Percentiles rank a stretch among this genome's conserved stretches.
Conservation (phyloP, 495 filamentous ascomycete genomes). For the Cenococcum geophilum region DNA sequence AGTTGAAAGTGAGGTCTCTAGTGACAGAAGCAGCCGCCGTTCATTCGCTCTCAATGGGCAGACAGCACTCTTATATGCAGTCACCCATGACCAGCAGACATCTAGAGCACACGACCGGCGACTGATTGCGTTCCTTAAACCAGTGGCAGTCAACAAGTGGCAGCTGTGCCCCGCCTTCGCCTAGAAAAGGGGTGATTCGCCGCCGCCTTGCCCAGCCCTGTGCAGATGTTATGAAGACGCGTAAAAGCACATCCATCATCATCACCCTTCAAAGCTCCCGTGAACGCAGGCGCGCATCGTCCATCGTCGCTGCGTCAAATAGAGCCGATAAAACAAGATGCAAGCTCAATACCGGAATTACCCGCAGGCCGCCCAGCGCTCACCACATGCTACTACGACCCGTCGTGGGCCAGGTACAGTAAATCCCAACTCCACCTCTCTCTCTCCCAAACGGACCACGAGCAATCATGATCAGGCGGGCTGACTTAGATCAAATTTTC, state of each 20-base stretch:
- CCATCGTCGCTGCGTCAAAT: constrained; percentile 20
- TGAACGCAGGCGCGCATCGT: constrained; percentile 4
- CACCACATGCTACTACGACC: constrained; percentile 26
- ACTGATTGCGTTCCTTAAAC: background rate
- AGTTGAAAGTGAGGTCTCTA: background rate
- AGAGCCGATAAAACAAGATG: constrained; percentile 21
- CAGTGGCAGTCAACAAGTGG: background rate
- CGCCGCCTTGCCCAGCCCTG: constrained; percentile 27
- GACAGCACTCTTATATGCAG: background rate
- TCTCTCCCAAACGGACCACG: constrained; percentile 6
- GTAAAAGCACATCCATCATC: constrained; percentile 22
- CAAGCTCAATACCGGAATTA: constrained; percentile 38
- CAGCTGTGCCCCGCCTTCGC: background rate
- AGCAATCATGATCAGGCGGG: constrained; percentile 33
- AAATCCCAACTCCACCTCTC: background rate
- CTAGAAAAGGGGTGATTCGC: constrained; percentile 15
- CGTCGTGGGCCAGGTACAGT: constrained; percentile 32
- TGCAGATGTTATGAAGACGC: constrained; percentile 23
- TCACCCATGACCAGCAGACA: background rate
- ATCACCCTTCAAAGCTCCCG: constrained; percentile 10
- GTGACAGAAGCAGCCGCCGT: background rate
- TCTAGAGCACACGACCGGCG: background rate
- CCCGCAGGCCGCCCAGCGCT: constrained; percentile 31
- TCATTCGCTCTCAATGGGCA: background rate
- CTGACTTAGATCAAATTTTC: constrained; percentile 40